Percentiles rank a stretch among this genome's conserved stretches.
phyloP scores from a whole-genome alignment of 2,329 filamentous ascomycete genomes.

The Beauveria sp. region DNA sequence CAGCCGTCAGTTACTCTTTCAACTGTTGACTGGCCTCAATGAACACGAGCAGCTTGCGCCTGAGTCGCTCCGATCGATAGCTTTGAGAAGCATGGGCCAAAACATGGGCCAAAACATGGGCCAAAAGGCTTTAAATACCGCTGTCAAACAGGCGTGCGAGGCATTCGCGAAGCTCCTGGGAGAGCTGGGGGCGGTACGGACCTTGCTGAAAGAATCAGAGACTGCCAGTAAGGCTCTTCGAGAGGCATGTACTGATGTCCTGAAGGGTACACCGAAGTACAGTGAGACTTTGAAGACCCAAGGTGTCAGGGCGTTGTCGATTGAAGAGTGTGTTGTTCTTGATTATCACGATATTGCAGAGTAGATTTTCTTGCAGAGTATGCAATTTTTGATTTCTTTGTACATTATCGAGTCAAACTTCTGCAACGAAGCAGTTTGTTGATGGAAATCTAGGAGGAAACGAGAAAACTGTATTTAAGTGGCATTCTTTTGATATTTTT shows the following conservation, averaged over 20 bases:
- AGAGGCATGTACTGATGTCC: not conserved
- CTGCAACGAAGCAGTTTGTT: too few relatives aligned
- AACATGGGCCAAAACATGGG: not conserved
- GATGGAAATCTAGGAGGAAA: too few relatives aligned
- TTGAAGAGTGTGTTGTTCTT: conserved; percentile 4
- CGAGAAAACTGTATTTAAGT: too few relatives aligned
- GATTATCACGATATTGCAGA: conserved; percentile 10
- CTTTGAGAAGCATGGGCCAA: conserved; percentile 14
- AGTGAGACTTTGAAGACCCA: conserved; percentile 4
- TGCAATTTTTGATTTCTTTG: not conserved
- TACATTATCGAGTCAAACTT: not conserved
- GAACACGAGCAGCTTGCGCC: conserved; percentile 15
- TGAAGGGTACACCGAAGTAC: conserved; percentile 2
- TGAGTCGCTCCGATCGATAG: conserved; percentile 19
- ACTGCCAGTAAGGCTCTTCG: not conserved
- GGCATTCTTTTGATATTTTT: not conserved
- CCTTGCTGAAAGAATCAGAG: conserved; percentile 24
- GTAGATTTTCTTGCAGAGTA: not conserved
- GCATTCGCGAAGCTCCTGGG: conserved; percentile 23
- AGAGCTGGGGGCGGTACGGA: conserved; percentile 23
- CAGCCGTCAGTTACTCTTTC: conserved; percentile 20
- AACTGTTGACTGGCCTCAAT: conserved; percentile 22
- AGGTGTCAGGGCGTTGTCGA: not conserved
- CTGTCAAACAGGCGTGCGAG: conserved; percentile 15
- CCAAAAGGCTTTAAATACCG: not conserved